Evolutionary conservation across 345 rosid species (phyloP).

Genomic region (Reutealis trisperma): DNA sequence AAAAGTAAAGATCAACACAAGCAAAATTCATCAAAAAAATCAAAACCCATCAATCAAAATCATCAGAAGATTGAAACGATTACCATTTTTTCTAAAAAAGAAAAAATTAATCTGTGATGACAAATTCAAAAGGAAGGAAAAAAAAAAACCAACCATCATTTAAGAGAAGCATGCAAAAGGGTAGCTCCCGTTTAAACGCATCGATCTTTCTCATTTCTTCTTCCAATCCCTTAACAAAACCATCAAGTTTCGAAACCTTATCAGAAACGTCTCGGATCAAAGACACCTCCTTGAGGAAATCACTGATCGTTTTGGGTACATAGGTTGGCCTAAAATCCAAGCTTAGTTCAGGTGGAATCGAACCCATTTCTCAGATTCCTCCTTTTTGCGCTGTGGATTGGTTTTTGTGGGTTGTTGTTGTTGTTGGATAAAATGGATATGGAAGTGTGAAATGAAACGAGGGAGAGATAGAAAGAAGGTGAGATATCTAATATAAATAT

Average conservation of each 20-base stretch:
- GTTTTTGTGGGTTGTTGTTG: background rate
- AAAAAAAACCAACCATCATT: constrained; percentile 64
- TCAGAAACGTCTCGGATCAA: constrained; percentile 46
- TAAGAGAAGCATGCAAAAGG: constrained; percentile 74
- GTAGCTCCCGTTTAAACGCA: constrained; percentile 77
- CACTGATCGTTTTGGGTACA: constrained; percentile 53
- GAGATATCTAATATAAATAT: constrained; percentile 14
- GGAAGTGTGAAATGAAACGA: constrained; percentile 14
- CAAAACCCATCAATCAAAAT: background rate
- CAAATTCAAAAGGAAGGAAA: background rate
- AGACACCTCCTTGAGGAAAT: constrained; percentile 50
- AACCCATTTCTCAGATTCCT: constrained; percentile 42
- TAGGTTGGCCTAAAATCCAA: constrained; percentile 54
- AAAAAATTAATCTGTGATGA: background rate
- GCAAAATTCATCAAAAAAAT: background rate
- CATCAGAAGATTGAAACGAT: background rate
- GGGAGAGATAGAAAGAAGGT: constrained; percentile 19
- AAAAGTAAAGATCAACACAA: background rate
- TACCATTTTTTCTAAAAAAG: too few species aligned
- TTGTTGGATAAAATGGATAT: background rate
- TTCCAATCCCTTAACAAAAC: constrained; percentile 58
- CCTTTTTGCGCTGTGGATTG: too few species aligned
- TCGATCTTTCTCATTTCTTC: constrained; percentile 82
- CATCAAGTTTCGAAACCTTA: constrained; percentile 48
- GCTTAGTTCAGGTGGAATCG: constrained; percentile 67